Base-by-base conservation (phyloP, 2,329 filamentous ascomycete species). In the Cladophialophora chaetospira region DNA sequence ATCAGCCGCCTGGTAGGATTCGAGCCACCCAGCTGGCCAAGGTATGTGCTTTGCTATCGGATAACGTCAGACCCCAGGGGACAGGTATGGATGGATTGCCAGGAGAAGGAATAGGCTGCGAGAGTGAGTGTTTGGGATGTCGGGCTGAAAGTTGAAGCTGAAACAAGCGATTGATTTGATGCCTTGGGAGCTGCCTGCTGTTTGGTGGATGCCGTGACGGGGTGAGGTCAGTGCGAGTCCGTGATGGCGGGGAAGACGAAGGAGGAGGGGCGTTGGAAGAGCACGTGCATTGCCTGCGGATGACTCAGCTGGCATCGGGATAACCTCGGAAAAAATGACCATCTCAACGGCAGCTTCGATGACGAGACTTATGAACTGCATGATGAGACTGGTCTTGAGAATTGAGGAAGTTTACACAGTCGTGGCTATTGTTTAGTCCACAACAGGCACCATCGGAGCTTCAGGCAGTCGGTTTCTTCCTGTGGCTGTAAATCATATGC, bases 61-160 rank as follows among this genome's bases (percentile, higher is more conserved):
- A 43, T 43, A 44, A 44, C 42, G 42, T 44, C 42, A 44, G 23
- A 44, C 23, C 6, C 29, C 29, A 33, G 13, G 29, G 13, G 17
- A 29, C n/a, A 10, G 26, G 23, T 13, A 33, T 15, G 44, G 15
- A 21, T 25, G 6, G 26, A n/a, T n/a, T n/a, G n/a, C n/a, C 33
- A 33, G 21, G 33, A 25, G 36, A 38, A 26, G n/a, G 40, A 21
- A 45, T 45, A 35, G 50, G 40, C 38, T 45, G 49, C 26, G 19
- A n/a, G 9, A 15, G 15, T 11, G 47, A n/a, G 25, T 25, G 35
- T 51, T 47, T 54, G 23, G 31, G 51, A 44, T 29, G 23, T 43
- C 28, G 53, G 53, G 53, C 46, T 56, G 46, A 38, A 45, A 56
- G 33, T 11, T 15, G 10, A 33, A 53, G 50, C 48, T 53, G 50